These are phyloP conservation scores for Podila verticillata DNA, from an alignment of 192 early-diverging fungal genomes.

Conservation along the genomic window DNA sequence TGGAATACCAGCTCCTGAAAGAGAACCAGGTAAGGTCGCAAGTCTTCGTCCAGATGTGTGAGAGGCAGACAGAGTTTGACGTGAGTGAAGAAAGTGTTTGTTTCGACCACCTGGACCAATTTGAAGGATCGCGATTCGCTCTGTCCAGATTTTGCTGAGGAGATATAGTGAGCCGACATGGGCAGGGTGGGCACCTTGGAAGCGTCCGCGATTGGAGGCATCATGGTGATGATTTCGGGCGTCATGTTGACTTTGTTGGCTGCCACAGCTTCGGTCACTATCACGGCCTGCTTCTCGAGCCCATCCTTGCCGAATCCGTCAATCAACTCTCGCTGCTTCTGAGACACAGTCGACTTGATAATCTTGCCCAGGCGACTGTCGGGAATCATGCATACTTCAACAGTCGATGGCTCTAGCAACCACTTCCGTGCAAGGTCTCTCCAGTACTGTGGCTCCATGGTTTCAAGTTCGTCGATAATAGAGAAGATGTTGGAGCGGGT, in stretches of 20 bases:
- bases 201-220: slow-evolving; percentile 77
- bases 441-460: slow-evolving; percentile 65
- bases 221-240: slow-evolving; percentile 56
- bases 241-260: slow-evolving; percentile 51
- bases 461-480: slow-evolving; percentile 65
- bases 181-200: slow-evolving; percentile 60
- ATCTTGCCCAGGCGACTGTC: slow-evolving; percentile 58
- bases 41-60: slow-evolving; percentile 59
- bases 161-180: slow-evolving; percentile 14
- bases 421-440: slow-evolving; percentile 58
- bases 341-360: slow-evolving; percentile 53
- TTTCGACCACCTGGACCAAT: slow-evolving; percentile 66
- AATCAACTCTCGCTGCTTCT: slow-evolving; percentile 48
- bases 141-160: slow-evolving; percentile 22
- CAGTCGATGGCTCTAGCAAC: slow-evolving; percentile 62
- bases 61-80: slow-evolving; percentile 66
- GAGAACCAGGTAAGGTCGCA: slow-evolving; percentile 76
- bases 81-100: slow-evolving; percentile 74
- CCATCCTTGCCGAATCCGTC: slow-evolving; percentile 57
- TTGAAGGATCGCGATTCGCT: slow-evolving; percentile 56
- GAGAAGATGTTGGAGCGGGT: slow-evolving; percentile 64
- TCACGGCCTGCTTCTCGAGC: slow-evolving; percentile 52
- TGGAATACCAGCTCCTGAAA: slow-evolving; percentile 83
- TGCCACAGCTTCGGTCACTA: slow-evolving; percentile 36
- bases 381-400: slow-evolving; percentile 69